These are phyloP conservation scores for Pseudogymnoascus sp. DNA, from an alignment of 2,329 filamentous ascomycete species.

Conservation along the genomic window DNA sequence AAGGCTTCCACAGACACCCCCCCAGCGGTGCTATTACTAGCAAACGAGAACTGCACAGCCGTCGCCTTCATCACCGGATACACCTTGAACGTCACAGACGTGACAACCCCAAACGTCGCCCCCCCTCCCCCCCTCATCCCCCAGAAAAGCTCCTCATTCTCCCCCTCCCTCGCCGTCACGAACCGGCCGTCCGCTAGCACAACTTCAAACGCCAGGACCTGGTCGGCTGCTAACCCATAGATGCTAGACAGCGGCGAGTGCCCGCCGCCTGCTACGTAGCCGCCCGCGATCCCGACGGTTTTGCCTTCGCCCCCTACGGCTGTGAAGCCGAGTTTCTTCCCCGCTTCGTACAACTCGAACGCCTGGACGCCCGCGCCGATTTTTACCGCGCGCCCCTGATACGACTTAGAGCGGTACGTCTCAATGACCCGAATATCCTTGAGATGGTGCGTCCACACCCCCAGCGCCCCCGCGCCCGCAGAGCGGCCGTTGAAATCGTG, in stretches of 20 bases:
- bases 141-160: constrained; percentile 52
- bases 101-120: constrained; percentile 53
- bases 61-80: constrained; percentile 31
- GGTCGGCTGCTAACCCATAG: constrained; percentile 51
- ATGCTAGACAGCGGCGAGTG: constrained; percentile 43
- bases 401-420: constrained; percentile 30
- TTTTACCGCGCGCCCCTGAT: constrained; percentile 38
- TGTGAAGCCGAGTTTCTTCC: constrained; percentile 34
- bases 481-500: constrained; percentile 30
- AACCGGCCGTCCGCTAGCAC: constrained; percentile 41
- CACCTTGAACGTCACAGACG: constrained; percentile 47
- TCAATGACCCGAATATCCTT: constrained; percentile 22
- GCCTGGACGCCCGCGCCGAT: constrained; percentile 43
- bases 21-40: constrained; percentile 34
- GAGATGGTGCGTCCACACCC: constrained; percentile 41
- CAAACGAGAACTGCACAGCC: constrained; percentile 36
- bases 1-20: constrained; percentile 31
- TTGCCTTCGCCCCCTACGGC: constrained; percentile 46
- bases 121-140: constrained; percentile 49
- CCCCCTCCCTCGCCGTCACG: constrained; percentile 39
- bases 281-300: constrained; percentile 47
- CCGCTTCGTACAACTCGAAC: constrained; percentile 36
- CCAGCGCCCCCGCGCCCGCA: constrained; percentile 30
- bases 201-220: constrained; percentile 47
- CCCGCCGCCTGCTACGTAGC: constrained; percentile 52